phyloP scores from a whole-genome alignment of 1,284 basidiomycete genomes.

The Cryptococcus deneoformans region DNA sequence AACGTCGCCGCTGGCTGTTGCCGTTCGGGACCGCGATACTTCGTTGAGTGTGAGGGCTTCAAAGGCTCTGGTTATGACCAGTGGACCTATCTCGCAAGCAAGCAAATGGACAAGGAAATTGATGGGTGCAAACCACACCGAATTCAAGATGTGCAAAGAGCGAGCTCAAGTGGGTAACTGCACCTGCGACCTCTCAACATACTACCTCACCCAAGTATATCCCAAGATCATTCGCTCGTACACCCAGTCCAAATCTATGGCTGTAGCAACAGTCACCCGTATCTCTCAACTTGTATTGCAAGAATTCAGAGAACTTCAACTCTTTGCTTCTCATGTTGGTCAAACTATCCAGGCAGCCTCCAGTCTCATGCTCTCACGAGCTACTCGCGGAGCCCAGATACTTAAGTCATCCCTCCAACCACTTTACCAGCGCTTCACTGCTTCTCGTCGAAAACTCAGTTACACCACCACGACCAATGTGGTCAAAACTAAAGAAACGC shows the following conservation, averaged over 20 bases:
- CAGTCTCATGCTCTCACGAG: not conserved
- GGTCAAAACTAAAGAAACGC: conserved; percentile 2
- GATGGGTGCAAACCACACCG: too few species aligned
- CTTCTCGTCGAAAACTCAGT: not conserved
- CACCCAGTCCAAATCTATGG: not conserved
- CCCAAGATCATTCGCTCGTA: not conserved
- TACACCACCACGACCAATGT: not conserved
- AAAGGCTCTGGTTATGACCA: too few species aligned
- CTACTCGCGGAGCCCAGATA: not conserved
- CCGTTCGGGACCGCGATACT: too few species aligned
- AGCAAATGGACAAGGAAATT: too few species aligned
- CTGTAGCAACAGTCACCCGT: not conserved
- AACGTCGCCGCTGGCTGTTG: too few species aligned
- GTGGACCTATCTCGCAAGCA: too few species aligned
- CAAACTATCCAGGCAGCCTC: not conserved
- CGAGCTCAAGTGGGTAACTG: not conserved
- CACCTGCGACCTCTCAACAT: not conserved
- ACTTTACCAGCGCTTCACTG: not conserved
- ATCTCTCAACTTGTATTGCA: not conserved
- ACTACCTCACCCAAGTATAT: not conserved
- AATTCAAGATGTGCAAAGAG: too few species aligned
- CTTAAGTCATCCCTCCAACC: not conserved
- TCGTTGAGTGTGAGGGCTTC: too few species aligned
- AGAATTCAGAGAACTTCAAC: not conserved
- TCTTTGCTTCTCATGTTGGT: not conserved